Base-by-base conservation (phyloP, 1,139 yeast genomes). In the Geotrichum candidum region DNA sequence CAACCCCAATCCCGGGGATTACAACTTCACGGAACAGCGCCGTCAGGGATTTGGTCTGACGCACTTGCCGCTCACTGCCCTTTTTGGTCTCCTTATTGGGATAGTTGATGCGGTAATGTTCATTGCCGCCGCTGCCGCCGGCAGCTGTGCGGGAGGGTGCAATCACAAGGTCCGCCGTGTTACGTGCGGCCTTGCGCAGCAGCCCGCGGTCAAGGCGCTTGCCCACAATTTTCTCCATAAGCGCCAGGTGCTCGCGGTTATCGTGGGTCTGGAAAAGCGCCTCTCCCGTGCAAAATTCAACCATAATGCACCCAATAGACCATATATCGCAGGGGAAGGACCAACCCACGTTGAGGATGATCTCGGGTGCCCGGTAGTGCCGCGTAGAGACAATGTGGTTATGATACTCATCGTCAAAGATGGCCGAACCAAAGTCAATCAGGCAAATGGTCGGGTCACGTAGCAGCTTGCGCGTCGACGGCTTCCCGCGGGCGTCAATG, bases 301-400 rank as follows among this genome's bases (percentile, higher is more conserved):
- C 92, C 54, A 95, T 77, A n/a, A 95, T 90, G 73, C 98, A 92
- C 0, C 97, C 99, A 61, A 94, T 81, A 1, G 97, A 90, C 99
- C 99, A 94, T 77, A 94, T 79, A 74, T 95, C 99, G 74, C 99
- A 94, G 0, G 99, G 96, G 38, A 82, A 87, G 2, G 96, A 87
- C 81, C 99, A 95, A 46, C 98, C 97, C 45, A 84, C 81, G 1
- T 97, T 97, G 50, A 95, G 77, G 1, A 94, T 91, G 67, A 94
- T 91, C 73, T 95, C 99, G 0, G 99, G 99, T 0, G 99, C 99
- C 62, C 99, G 80, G 75, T 94, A 94, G 75, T 95, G 99, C 61
- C 99, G 81, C 13, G 81, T 94, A n/a, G 96, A 89, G 11, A 94
- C 97, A 33, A 94, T 86, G 48, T 88, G 85, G 10, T 96, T 86